Evolutionary conservation across 495 filamentous ascomycete genomes (phyloP).

Genomic region (Penicillium argentinense): DNA sequence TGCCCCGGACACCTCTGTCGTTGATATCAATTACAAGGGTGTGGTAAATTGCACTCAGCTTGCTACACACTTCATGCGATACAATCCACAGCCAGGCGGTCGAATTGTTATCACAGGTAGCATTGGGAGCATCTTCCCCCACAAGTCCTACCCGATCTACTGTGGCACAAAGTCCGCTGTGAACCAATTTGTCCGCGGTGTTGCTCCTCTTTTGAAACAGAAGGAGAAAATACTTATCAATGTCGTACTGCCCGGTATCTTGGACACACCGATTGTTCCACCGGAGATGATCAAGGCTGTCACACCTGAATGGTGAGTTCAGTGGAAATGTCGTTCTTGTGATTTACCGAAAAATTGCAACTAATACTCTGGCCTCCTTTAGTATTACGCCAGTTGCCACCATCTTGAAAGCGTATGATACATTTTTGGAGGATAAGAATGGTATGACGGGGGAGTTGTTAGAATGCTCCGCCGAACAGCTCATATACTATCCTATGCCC

Average conservation of each 20-base stretch:
- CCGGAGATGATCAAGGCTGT: slow-evolving; percentile 28
- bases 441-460: slow-evolving; percentile 28
- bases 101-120: slow-evolving; percentile 28
- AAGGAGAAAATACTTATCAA: slow-evolving; percentile 33
- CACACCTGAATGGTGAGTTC: slow-evolving; percentile 25
- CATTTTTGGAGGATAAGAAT: slow-evolving; percentile 27
- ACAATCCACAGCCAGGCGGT: slow-evolving; percentile 27
- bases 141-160: slow-evolving; percentile 28
- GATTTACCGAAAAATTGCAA: no score
- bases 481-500: slow-evolving; percentile 23
- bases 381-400: slow-evolving; percentile 29
- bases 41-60: slow-evolving; percentile 28
- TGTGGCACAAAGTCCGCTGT: slow-evolving; percentile 31
- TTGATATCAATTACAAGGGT: slow-evolving; percentile 31
- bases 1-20: slow-evolving; percentile 21
- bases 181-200: slow-evolving; percentile 27
- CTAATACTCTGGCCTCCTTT: background rate
- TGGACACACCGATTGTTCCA: slow-evolving; percentile 29
- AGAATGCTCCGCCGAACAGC: slow-evolving; percentile 28
- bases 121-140: slow-evolving; percentile 27
- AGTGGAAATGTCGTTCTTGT: background rate
- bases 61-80: slow-evolving; percentile 33
- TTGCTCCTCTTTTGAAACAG: slow-evolving; percentile 26
- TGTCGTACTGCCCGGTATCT: slow-evolving; percentile 29
- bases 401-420: slow-evolving; percentile 22